These are phyloP conservation scores for Carallia brachiata DNA, from an alignment of 345 rosid species.

Conservation along the genomic window DNA sequence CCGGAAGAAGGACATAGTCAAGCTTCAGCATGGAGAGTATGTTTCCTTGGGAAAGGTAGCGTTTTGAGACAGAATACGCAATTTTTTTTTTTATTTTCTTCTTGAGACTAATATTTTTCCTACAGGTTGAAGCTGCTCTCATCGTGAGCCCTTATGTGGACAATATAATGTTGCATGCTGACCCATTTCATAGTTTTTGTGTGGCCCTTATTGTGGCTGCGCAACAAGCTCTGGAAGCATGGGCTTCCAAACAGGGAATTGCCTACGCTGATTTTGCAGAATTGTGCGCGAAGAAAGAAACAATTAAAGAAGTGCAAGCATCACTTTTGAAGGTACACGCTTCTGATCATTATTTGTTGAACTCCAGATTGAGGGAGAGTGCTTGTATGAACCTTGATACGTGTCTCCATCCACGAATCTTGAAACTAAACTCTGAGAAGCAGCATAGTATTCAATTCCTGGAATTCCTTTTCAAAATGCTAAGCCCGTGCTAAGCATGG, in stretches of 20 bases:
- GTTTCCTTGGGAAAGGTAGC: constrained; percentile 94
- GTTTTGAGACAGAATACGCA: not conserved
- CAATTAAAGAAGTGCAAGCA: constrained; percentile 70
- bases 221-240: constrained; percentile 60
- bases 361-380: not conserved
- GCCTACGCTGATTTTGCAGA: constrained; percentile 46
- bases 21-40: constrained; percentile 98
- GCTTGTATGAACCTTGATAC: not conserved
- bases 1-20: constrained; percentile 94
- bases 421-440: too few species aligned
- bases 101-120: constrained; percentile 17
- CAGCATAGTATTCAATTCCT: too few species aligned
- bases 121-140: constrained; percentile 90
- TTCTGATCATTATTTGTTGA: constrained; percentile 1
- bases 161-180: constrained; percentile 88
- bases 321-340: constrained; percentile 66
- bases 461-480: too few species aligned
- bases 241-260: constrained; percentile 79
- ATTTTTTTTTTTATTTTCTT: not conserved
- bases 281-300: constrained; percentile 60
- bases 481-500: too few species aligned
- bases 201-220: constrained; percentile 87
- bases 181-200: constrained; percentile 84
- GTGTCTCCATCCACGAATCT: not conserved
- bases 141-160: constrained; percentile 69